Evolutionary conservation across 1,139 yeast genomes (phyloP), one percentile per base, ranked within the genome.

Genomic region (Geotrichum fermentans): DNA sequence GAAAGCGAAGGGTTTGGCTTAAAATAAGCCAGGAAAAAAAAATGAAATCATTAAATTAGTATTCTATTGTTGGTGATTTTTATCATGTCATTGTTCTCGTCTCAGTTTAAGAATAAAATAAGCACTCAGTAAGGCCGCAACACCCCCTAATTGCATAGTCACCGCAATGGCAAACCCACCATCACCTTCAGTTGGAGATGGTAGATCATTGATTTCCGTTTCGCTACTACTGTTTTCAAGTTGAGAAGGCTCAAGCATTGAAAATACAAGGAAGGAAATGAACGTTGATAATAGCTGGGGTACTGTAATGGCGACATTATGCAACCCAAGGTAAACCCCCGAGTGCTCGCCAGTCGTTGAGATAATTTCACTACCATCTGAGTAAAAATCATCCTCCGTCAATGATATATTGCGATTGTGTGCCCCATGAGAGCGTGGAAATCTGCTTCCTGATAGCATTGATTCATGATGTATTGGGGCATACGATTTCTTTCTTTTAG

Each of bases 1-100:
- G 95, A 84, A 62, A 81, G 92, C 54, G 82, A 87, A 52, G 97
- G 96, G 1, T 92, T 89, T 70, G 96, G 92, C 0, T 73, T 90
- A 22, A 80, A 77, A 61, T 84, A 65, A 52, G 17, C 28, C 20
- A 21, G 13, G 11, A 24, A 24, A 28, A 10, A 28, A 28, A 20
- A 21, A 26, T 11, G 14, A 10, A 34, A 16, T 14, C 10, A 34
- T 20, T 20, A 24, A 24, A 24, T 24, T 24, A 6, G 17, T 17
- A 14, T 20, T 40, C 16, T 45, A 18, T 36, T 28, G 28, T 35
- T 6, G 10, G 10, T 35, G 21, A 7, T 35, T 10, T 38, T 17
- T n/a, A 38, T 33, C 26, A 32, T 17, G 17, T 21, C 26, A 11
- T 28, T 21, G 28, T 22, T 40, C 36, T 40, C 40, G 42, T 30